Percentiles rank a stretch among this genome's conserved stretches.
These are phyloP conservation scores for Leccinum variicolor DNA, from an alignment of 768 basidiomycete genomes.

Conservation along the genomic window DNA sequence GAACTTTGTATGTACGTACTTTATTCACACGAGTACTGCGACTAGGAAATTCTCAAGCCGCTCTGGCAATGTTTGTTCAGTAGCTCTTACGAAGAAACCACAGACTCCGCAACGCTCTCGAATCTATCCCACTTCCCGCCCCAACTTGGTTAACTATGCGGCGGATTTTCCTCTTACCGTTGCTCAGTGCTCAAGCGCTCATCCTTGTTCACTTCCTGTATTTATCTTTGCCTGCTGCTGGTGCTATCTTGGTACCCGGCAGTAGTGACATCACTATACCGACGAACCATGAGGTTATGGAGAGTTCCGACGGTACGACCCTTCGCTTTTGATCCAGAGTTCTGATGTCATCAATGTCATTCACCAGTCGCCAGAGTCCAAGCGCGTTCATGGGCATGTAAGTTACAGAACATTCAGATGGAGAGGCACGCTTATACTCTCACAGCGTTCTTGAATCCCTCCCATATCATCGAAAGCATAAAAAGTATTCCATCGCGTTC, in stretches of 20 bases:
- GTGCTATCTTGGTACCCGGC: background rate
- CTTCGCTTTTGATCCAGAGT: background rate
- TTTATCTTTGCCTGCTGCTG: background rate
- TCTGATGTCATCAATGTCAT: background rate
- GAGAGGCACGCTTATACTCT: background rate
- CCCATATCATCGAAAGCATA: background rate
- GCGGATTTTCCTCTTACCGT: background rate
- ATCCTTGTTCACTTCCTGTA: background rate
- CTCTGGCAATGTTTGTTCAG: too few relatives aligned
- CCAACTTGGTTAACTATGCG: background rate
- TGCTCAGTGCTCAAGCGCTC: background rate
- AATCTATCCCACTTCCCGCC: background rate
- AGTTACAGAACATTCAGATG: background rate
- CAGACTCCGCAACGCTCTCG: background rate
- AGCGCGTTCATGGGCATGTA: background rate
- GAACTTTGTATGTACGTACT: too few relatives aligned
- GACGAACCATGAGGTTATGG: background rate
- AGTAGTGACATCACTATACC: background rate
- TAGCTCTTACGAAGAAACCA: too few relatives aligned
- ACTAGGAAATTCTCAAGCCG: too few relatives aligned
- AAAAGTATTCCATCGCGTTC: background rate
- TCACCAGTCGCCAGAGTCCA: background rate
- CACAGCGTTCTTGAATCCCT: background rate
- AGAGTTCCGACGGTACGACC: background rate
- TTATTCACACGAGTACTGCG: too few relatives aligned